Evolutionary conservation across 768 basidiomycete species (phyloP), one percentile per base, ranked within the genome.

Genomic region (Mycena filopes): DNA sequence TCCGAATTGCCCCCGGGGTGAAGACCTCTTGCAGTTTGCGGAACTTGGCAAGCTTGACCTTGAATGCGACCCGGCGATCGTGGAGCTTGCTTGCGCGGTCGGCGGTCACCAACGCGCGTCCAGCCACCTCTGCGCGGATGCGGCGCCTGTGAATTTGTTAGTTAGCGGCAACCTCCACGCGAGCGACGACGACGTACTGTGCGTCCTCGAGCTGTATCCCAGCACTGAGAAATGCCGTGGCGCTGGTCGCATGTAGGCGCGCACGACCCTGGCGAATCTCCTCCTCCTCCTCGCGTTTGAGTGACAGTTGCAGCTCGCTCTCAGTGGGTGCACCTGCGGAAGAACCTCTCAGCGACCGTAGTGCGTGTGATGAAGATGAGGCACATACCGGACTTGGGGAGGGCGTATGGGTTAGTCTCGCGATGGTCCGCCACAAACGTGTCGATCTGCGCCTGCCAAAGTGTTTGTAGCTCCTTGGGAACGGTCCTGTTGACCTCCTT

Each of bases 141-240:
- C 43, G 50, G 1, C 26, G 51, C 43, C 60, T 61, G 36, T 23
- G 4, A 7, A 9, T 7, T n/a, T n/a, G n/a, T n/a, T n/a, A n/a
- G n/a, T n/a, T n/a, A n/a, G n/a, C n/a, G n/a, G n/a, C n/a, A n/a
- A n/a, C n/a, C n/a, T n/a, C n/a, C n/a, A 33, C 2, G 51, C 11
- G 18, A 49, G 5, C 5, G 8, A 12, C 7, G 3, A 12, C 5
- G 16, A 60, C 58, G 11, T 36, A 60, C 64, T 66, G 64, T 5
- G 38, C 12, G 13, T 66, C 58, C 36, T 66, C 64, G 11, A 60
- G 23, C 18, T 60, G 58, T 12, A 66, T 4, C 3, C 64, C 63
- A 7, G 58, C 64, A 1, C 29, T 3, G 18, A 66, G 16, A 23
- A 66, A 66, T 16, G 51, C 36, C 3, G 58, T 66, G 3, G 51